Conservation (phyloP, 257 asterid species). For the Hygrophila difformis region DNA sequence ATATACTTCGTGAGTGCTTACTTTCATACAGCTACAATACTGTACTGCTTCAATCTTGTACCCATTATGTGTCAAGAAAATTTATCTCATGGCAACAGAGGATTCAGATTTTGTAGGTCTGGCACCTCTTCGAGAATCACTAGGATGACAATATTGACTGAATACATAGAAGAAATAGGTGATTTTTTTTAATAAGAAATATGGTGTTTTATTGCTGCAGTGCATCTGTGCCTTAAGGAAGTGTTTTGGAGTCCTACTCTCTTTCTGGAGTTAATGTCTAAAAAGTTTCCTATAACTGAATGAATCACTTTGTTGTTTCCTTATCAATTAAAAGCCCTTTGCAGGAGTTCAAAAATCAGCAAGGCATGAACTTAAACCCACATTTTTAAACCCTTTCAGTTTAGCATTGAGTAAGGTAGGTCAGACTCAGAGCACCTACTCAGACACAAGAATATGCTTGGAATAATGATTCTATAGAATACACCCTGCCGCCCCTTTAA, state of each 20-base stretch:
- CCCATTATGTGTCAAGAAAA: neutral
- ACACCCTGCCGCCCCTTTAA: neutral
- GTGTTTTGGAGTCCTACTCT: too few species aligned
- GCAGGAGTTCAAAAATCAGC: neutral
- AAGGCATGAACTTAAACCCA: neutral
- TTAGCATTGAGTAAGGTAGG: neutral
- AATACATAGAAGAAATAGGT: too few species aligned
- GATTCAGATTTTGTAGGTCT: neutral
- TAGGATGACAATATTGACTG: too few species aligned
- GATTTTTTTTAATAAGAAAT: too few species aligned
- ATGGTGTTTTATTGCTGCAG: too few species aligned
- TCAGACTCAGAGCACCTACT: slow-evolving; percentile 4
- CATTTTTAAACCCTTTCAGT: neutral
- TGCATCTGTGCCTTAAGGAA: too few species aligned
- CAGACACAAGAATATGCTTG: neutral
- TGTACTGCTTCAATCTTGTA: slow-evolving; percentile 8
- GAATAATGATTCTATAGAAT: neutral
- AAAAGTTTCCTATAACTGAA: neutral
- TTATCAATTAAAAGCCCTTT: neutral
- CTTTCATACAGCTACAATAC: slow-evolving; percentile 6
- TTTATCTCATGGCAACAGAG: neutral
- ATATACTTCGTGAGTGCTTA: slow-evolving; percentile 64
- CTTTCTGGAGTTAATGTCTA: too few species aligned
- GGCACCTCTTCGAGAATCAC: neutral
- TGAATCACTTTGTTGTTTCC: neutral